These are phyloP conservation scores for Alternaria atra DNA, from an alignment of 2,329 filamentous ascomycete genomes.

Conservation along the genomic window DNA sequence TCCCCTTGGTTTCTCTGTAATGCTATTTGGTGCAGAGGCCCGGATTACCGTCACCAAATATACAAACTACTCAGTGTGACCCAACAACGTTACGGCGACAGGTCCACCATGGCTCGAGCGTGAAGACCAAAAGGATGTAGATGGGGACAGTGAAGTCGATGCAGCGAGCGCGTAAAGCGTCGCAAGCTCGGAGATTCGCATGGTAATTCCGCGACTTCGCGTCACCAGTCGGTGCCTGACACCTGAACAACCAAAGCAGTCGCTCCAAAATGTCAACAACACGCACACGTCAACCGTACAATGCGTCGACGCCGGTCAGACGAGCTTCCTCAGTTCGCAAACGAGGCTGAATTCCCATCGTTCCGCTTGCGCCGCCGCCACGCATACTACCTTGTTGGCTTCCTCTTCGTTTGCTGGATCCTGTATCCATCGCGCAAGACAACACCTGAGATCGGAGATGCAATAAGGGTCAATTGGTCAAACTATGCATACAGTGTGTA, in stretches of 20 bases:
- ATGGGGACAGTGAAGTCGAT: not conserved
- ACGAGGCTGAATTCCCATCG: slow-evolving; percentile 19
- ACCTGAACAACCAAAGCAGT: not conserved
- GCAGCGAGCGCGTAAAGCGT: not conserved
- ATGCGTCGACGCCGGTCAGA: slow-evolving; percentile 49
- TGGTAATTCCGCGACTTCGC: slow-evolving; percentile 11
- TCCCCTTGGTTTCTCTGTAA: not conserved
- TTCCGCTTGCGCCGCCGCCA: slow-evolving; percentile 43
- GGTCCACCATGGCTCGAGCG: not conserved
- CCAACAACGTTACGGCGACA: not conserved
- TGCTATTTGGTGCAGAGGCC: not conserved
- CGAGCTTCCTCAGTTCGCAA: slow-evolving; percentile 45
- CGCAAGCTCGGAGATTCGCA: slow-evolving; percentile 6
- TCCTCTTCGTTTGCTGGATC: slow-evolving; percentile 42
- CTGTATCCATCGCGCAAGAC: slow-evolving; percentile 29
- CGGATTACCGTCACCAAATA: not conserved
- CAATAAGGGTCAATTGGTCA: slow-evolving; percentile 47
- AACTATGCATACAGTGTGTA: slow-evolving; percentile 56
- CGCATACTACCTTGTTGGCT: slow-evolving; percentile 34
- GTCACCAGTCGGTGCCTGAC: slow-evolving; percentile 5
- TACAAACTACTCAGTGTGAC: not conserved
- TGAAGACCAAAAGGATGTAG: not conserved
- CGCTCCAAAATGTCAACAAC: slow-evolving; percentile 17
- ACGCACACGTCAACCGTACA: slow-evolving; percentile 16
- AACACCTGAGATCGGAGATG: slow-evolving; percentile 14